phyloP scores from a whole-genome alignment of 768 basidiomycete genomes.

The Lentinula sp. region DNA sequence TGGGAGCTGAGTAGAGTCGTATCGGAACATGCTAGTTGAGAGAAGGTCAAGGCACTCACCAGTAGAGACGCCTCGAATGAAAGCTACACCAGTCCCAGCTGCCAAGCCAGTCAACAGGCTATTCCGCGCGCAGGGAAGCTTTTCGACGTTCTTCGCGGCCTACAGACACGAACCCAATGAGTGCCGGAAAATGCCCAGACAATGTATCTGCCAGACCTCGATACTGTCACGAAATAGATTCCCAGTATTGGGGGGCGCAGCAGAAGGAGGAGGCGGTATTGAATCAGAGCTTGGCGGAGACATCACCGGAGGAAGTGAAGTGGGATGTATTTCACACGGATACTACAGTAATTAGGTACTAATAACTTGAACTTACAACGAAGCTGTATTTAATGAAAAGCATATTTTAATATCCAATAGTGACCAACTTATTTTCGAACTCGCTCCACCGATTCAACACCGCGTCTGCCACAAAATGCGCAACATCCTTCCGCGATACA shows the following conservation, averaged over 20 bases:
- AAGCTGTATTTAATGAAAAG: no score
- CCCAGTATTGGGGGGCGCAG: background rate
- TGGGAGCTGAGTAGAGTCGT: slow-evolving; percentile 35
- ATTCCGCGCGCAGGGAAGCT: slow-evolving; percentile 74
- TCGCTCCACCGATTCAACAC: slow-evolving; percentile 43
- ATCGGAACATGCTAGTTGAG: background rate
- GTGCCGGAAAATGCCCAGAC: background rate
- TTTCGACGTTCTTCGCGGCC: slow-evolving; percentile 6
- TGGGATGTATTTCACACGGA: no score
- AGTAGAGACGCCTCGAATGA: slow-evolving; percentile 61
- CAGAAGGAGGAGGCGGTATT: background rate
- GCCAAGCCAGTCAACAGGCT: slow-evolving; percentile 74
- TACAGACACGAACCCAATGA: background rate
- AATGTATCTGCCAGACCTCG: background rate
- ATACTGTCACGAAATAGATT: background rate
- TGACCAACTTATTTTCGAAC: slow-evolving; percentile 44
- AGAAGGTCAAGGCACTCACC: slow-evolving; percentile 35
- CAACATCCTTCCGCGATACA: slow-evolving; percentile 59
- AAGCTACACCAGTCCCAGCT: slow-evolving; percentile 72
- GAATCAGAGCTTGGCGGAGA: background rate
- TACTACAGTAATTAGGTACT: no score
- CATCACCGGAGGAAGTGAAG: background rate
- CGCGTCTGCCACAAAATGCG: slow-evolving; percentile 54
- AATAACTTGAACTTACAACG: no score
- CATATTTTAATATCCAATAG: slow-evolving; percentile 38